Conservation (phyloP, 176 grass and related monocot species). For the Rhynchospora pubera region DNA sequence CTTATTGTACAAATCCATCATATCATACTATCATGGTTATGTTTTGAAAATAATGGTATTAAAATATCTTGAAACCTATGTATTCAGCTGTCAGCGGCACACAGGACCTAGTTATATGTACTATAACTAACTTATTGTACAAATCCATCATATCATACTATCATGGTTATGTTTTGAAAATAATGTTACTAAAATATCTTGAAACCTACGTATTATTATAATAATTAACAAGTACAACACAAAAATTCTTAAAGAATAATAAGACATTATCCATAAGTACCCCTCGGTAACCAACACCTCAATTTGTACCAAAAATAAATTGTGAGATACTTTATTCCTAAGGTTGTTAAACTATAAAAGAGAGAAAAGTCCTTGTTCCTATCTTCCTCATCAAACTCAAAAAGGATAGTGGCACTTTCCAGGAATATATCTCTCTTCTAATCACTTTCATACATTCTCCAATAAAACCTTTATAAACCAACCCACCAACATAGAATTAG, state of each 20-base stretch:
- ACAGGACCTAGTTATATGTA: too few species aligned
- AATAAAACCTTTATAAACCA: neutral
- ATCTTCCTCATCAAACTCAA: constrained; percentile 6
- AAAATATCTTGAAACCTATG: neutral
- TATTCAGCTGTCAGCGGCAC: too few species aligned
- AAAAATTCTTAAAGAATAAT: neutral
- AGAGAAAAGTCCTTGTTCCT: neutral
- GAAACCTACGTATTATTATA: neutral
- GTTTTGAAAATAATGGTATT: neutral
- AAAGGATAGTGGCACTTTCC: neutral
- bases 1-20: neutral
- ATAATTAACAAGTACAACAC: neutral
- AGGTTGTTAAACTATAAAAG: constrained; percentile 7
- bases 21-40: neutral
- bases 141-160: neutral
- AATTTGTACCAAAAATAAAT: neutral
- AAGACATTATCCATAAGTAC: neutral
- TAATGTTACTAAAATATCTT: neutral
- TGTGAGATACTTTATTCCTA: neutral
- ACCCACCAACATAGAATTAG: neutral
- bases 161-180: neutral
- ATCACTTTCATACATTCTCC: neutral
- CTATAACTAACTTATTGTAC: neutral
- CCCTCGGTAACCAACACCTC: neutral
- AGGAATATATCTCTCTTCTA: neutral